Evolutionary conservation across 2,329 filamentous ascomycete species (phyloP).

Genomic region (Venturia pyrina): DNA sequence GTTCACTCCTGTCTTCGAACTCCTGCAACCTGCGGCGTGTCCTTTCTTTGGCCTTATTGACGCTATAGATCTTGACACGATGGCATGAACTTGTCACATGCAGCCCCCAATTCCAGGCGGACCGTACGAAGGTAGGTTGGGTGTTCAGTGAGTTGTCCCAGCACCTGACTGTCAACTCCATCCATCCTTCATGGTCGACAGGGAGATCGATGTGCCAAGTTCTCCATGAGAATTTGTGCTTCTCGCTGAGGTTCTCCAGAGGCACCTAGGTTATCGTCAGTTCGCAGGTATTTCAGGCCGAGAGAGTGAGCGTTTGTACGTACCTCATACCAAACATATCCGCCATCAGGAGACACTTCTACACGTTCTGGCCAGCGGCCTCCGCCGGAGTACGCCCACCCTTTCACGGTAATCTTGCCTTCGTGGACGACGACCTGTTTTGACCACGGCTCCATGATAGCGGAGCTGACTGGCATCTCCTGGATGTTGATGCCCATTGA

Average conservation of each 20-base stretch:
- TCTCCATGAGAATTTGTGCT: constrained; percentile 55
- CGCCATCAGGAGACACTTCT: constrained; percentile 54
- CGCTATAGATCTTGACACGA: constrained; percentile 51
- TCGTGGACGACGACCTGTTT: constrained; percentile 53
- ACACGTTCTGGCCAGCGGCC: constrained; percentile 46
- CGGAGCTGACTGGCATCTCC: constrained; percentile 59
- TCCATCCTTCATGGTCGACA: constrained; percentile 40
- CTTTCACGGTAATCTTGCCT: constrained; percentile 45
- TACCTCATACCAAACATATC: constrained; percentile 50
- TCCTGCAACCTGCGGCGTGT: constrained; percentile 3
- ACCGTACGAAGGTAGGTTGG: constrained; percentile 23
- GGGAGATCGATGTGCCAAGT: constrained; percentile 55
- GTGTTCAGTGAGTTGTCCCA: constrained; percentile 40
- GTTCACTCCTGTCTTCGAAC: constrained; percentile 8
- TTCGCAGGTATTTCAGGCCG: not conserved
- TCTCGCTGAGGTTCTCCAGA: constrained; percentile 48
- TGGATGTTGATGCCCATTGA: constrained; percentile 57
- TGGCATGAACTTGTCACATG: constrained; percentile 56
- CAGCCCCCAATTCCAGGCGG: constrained; percentile 49
- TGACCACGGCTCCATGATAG: constrained; percentile 54
- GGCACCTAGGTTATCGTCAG: constrained; percentile 35
- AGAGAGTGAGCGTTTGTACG: not conserved
- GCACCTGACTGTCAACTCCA: constrained; percentile 33
- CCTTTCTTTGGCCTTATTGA: constrained; percentile 33
- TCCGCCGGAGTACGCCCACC: constrained; percentile 35